A percentile compares a stretch with the other conserved stretches of the same genome.
Conservation (phyloP, 83 land plant species). For the Picea abies region DNA sequence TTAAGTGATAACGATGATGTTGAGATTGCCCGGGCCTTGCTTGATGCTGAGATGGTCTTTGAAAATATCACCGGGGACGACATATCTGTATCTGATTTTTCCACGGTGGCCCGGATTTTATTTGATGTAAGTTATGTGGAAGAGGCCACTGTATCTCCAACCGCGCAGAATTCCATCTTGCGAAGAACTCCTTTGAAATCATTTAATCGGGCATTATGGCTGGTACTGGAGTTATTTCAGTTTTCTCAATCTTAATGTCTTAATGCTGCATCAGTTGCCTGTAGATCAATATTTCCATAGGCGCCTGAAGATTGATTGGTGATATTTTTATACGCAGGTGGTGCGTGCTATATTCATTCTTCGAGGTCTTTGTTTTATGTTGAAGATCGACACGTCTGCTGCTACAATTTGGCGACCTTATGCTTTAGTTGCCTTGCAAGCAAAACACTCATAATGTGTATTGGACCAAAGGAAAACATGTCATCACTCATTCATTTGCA, state of each 20-base stretch:
- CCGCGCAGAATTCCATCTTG: constrained; percentile 45
- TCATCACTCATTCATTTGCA: neutral
- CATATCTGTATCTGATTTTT: constrained; percentile 28
- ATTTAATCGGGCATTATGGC: constrained; percentile 51
- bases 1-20: constrained; percentile 31
- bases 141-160: constrained; percentile 59
- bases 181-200: constrained; percentile 37
- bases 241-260: neutral
- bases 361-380: constrained; percentile 40
- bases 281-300: neutral
- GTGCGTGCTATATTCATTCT: constrained; percentile 41
- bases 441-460: neutral
- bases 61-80: constrained; percentile 28
- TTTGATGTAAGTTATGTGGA: constrained; percentile 53
- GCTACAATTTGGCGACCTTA: constrained; percentile 45
- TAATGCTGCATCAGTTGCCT: neutral
- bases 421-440: constrained; percentile 30
- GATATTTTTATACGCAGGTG: constrained; percentile 28
- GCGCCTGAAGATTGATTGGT: neutral
- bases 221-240: constrained; percentile 26
- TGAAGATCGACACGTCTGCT: constrained; percentile 46
- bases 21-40: constrained; percentile 34
- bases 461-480: neutral
- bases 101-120: constrained; percentile 46
- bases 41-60: constrained; percentile 39